These are phyloP conservation scores for Trichoderma asperelloides DNA, from an alignment of 495 filamentous ascomycete species.

Conservation along the genomic window DNA sequence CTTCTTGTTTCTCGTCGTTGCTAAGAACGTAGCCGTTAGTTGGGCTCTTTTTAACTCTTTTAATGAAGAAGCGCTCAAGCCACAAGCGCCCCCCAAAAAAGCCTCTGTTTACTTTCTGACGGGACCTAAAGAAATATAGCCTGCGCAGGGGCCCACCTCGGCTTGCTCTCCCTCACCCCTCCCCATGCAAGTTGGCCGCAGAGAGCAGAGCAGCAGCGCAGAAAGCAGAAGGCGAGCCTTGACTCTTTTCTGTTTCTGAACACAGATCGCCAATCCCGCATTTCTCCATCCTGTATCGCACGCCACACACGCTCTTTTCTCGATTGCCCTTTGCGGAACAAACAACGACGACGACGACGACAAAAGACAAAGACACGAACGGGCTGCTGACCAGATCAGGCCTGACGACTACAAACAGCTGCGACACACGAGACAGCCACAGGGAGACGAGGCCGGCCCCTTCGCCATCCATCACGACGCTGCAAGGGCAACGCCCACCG, in stretches of 20 bases:
- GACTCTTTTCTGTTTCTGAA: conserved; percentile 7
- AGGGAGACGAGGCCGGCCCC: too few relatives aligned
- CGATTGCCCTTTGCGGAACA: neutral
- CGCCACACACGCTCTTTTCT: neutral
- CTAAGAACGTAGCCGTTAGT: too few relatives aligned
- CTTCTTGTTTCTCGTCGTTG: too few relatives aligned
- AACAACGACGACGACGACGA: neutral
- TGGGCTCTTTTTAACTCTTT: too few relatives aligned
- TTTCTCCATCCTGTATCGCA: neutral
- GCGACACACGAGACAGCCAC: too few relatives aligned
- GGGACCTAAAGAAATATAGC: conserved; percentile 4
- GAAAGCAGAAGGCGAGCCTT: neutral
- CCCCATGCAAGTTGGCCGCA: neutral
- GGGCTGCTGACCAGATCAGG: neutral
- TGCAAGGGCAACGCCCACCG: too few relatives aligned
- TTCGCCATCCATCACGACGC: too few relatives aligned
- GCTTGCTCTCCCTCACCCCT: neutral
- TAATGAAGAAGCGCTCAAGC: neutral
- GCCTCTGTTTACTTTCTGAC: neutral
- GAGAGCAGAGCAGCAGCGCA: neutral
- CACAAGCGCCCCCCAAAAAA: neutral
- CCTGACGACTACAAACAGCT: too few relatives aligned
- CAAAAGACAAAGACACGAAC: neutral
- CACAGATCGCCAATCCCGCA: neutral
- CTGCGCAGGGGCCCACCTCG: neutral